A percentile compares a stretch with the other conserved stretches of the same genome.
phyloP scores from a whole-genome alignment of 805 yeast species.

The Wickerhamiella brachini region DNA sequence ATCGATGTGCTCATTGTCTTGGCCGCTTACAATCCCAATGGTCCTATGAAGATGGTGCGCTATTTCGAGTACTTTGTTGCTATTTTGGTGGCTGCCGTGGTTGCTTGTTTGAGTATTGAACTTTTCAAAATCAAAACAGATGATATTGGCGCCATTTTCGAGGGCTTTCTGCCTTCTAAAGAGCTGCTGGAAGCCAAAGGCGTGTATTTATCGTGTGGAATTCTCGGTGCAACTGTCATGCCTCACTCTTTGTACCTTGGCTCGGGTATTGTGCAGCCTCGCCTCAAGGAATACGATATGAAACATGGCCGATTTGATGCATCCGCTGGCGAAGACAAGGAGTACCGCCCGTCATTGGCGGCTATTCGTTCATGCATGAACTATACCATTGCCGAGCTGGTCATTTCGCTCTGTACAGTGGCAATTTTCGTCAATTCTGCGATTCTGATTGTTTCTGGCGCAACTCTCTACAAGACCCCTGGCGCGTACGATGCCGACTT shows the following conservation, averaged over 20 bases:
- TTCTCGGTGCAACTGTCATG: slow-evolving; percentile 90
- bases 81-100: slow-evolving; percentile 55
- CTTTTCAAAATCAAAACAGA: slow-evolving; percentile 36
- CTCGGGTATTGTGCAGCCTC: slow-evolving; percentile 75
- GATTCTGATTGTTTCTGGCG: slow-evolving; percentile 81
- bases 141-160: slow-evolving; percentile 36
- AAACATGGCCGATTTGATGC: slow-evolving; percentile 29
- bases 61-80: slow-evolving; percentile 68
- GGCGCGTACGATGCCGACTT: slow-evolving; percentile 69
- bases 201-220: slow-evolving; percentile 63
- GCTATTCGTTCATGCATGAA: slow-evolving; percentile 72
- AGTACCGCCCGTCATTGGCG: slow-evolving; percentile 57
- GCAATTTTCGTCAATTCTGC: slow-evolving; percentile 91
- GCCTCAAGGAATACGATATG: slow-evolving; percentile 61
- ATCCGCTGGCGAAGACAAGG: slow-evolving; percentile 8
- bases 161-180: slow-evolving; percentile 61
- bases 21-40: slow-evolving; percentile 65
- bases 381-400: slow-evolving; percentile 69
- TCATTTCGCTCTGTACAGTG: slow-evolving; percentile 68
- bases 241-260: slow-evolving; percentile 82
- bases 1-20: slow-evolving; percentile 68
- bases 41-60: slow-evolving; percentile 60
- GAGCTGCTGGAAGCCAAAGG: slow-evolving; percentile 50
- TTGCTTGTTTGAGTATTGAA: slow-evolving; percentile 60
- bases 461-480: slow-evolving; percentile 53